Conservation (phyloP, 352 stramenopile species). For the Pythium scleroteichum region DNA sequence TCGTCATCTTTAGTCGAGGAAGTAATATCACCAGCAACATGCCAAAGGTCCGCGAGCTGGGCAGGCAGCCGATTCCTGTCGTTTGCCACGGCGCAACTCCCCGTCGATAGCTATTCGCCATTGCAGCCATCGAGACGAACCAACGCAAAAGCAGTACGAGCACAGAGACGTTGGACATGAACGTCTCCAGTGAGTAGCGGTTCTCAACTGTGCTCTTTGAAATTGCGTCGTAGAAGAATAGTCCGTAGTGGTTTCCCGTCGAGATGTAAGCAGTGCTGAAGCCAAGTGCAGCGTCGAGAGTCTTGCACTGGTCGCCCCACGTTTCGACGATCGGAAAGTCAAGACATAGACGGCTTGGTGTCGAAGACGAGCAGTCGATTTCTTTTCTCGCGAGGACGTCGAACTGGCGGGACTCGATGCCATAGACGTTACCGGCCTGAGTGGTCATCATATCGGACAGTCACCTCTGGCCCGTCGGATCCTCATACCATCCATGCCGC, state of each 20-base stretch:
- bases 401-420: slow-evolving; percentile 21
- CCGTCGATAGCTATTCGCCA: slow-evolving; percentile 15
- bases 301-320: slow-evolving; percentile 22
- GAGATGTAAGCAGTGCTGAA: slow-evolving; percentile 11
- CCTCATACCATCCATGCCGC: slow-evolving; percentile 41
- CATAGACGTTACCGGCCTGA: slow-evolving; percentile 2
- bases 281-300: neutral
- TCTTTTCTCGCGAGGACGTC: slow-evolving; percentile 10
- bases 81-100: slow-evolving; percentile 20
- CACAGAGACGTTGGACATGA: slow-evolving; percentile 36
- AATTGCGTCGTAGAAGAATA: slow-evolving; percentile 29
- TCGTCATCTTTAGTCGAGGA: slow-evolving; percentile 25
- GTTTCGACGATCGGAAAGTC: slow-evolving; percentile 1
- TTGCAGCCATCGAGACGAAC: slow-evolving; percentile 25
- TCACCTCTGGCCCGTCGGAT: slow-evolving; percentile 16
- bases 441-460: slow-evolving; percentile 27
- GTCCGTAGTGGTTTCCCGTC: slow-evolving; percentile 28
- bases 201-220: slow-evolving; percentile 5
- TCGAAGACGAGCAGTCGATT: slow-evolving; percentile 3
- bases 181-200: slow-evolving; percentile 36
- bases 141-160: slow-evolving; percentile 32
- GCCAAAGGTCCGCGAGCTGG: slow-evolving; percentile 23
- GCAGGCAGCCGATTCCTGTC: slow-evolving; percentile 20
- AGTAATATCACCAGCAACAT: slow-evolving; percentile 27
- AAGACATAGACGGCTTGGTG: neutral